phyloP scores from a whole-genome alignment of 2,329 filamentous ascomycete species.

The Apiospora marii region DNA sequence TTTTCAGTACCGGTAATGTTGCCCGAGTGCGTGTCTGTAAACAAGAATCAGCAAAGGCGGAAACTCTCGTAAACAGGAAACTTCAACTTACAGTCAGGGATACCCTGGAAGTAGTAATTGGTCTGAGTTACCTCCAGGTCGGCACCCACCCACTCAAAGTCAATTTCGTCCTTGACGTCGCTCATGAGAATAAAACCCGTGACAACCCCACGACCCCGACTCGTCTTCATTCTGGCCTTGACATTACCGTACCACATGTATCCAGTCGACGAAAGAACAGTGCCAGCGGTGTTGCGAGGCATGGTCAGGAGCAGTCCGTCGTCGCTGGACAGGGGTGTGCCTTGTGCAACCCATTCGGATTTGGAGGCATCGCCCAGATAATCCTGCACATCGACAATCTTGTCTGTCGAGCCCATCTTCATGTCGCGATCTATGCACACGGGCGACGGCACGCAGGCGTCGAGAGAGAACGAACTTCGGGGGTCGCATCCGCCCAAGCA shows the following conservation, averaged over 20 bases:
- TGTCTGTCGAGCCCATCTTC: conserved; percentile 75
- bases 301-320: conserved; percentile 85
- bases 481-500: conserved; percentile 96
- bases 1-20: conserved; percentile 72
- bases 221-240: conserved; percentile 83
- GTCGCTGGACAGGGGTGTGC: conserved; percentile 73
- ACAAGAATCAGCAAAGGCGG: conserved; percentile 36
- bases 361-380: conserved; percentile 86
- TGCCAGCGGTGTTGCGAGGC: conserved; percentile 84
- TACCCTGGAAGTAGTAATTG: conserved; percentile 97
- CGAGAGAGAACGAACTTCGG: conserved; percentile 79
- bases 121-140: conserved; percentile 83
- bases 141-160: conserved; percentile 91
- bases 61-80: neutral
- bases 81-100: conserved; percentile 78
- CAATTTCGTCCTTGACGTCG: conserved; percentile 97
- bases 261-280: conserved; percentile 80
- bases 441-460: conserved; percentile 86
- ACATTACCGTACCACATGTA: conserved; percentile 99
- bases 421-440: conserved; percentile 79
- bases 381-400: conserved; percentile 74
- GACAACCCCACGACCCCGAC: conserved; percentile 87
- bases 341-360: conserved; percentile 89
- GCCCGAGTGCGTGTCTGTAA: conserved; percentile 73
- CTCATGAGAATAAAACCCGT: conserved; percentile 95